Evolutionary conservation across 352 stramenopile genomes (phyloP), one percentile per base, ranked within the genome.

Genomic region (Globisporangium iwayamae): DNA sequence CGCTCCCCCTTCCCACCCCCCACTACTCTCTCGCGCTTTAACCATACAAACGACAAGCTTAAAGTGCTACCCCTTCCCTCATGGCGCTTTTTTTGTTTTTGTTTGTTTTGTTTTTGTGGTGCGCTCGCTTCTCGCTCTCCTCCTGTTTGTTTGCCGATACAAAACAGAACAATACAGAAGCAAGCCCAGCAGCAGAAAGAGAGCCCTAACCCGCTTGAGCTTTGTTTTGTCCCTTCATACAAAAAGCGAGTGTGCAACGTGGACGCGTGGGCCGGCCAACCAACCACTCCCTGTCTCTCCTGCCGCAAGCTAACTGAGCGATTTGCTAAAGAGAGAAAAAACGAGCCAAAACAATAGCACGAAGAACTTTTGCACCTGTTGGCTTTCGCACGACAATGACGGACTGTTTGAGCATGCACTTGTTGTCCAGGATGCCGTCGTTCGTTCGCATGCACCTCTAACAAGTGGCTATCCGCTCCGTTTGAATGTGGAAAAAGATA

Each of bases 161-260:
- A 60, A 60, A 30, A 60, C 54, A 34, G 54, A 60, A 60, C 54
- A 50, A 45, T 13, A 57, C 51, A 57, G 51, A 45, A 20, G 36
- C 36, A 60, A 50, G 36, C 36, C 38, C 36, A 50, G 34, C 16
- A 48, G 30, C 45, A 43, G 36, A 10, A 16, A 9, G 4, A 0
- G 36, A 18, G 0, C 8, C 36, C 10, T 45, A 9, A 4, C 30
- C 48, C 25, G 13, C 48, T n/a, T 54, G 20, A 14, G 11, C 36
- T 25, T 36, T 20, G 4, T 20, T 9, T 10, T 11, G 7, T 16
- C 16, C 7, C 3, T 3, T 0, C 7, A 41, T 56, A 56, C 28
- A 56, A 56, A 39, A 56, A 56, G 50, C 50, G 41, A 39, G 16
- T 56, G 16, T 41, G 16, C 4, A 9, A 25, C 6, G 13, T 8